phyloP scores from a whole-genome alignment of 164 flowering plant species.

The Chimonanthus praecox region DNA sequence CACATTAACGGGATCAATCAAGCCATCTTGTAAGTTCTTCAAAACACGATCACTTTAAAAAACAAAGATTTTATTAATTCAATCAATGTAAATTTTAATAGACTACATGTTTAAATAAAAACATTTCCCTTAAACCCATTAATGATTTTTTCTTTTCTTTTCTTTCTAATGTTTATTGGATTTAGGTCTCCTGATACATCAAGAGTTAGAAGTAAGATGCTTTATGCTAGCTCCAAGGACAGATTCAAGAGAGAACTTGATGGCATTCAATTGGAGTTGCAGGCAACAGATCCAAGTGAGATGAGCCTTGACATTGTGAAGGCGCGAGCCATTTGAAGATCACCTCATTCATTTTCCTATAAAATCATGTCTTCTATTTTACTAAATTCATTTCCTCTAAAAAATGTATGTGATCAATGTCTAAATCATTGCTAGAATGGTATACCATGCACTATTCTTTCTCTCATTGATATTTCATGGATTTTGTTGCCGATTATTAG shows the following conservation, averaged over 20 bases:
- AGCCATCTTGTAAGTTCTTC: too few relatives aligned
- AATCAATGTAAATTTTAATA: too few relatives aligned
- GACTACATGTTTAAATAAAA: not conserved
- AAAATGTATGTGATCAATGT: not conserved
- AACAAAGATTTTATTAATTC: too few relatives aligned
- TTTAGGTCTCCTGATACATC: constrained; percentile 62
- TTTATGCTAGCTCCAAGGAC: constrained; percentile 73
- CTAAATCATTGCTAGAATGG: not conserved
- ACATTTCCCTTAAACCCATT: not conserved
- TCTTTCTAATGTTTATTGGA: not conserved
- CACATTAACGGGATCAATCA: not conserved
- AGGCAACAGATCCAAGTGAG: constrained; percentile 76
- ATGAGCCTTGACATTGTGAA: constrained; percentile 60
- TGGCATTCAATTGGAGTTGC: constrained; percentile 34
- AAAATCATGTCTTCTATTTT: not conserved
- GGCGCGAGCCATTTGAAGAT: constrained; percentile 45
- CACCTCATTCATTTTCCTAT: not conserved
- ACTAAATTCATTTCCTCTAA: not conserved
- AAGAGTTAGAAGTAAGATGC: constrained; percentile 63
- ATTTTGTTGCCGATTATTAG: not conserved
- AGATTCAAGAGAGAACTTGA: constrained; percentile 48
- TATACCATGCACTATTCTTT: not conserved
- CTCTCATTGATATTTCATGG: not conserved
- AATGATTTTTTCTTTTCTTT: too few relatives aligned
- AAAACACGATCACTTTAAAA: not conserved